Evolutionary conservation across 2,329 filamentous ascomycete genomes (phyloP), one percentile per base, ranked within the genome.

Genomic region (Ceratocystis papillata): DNA sequence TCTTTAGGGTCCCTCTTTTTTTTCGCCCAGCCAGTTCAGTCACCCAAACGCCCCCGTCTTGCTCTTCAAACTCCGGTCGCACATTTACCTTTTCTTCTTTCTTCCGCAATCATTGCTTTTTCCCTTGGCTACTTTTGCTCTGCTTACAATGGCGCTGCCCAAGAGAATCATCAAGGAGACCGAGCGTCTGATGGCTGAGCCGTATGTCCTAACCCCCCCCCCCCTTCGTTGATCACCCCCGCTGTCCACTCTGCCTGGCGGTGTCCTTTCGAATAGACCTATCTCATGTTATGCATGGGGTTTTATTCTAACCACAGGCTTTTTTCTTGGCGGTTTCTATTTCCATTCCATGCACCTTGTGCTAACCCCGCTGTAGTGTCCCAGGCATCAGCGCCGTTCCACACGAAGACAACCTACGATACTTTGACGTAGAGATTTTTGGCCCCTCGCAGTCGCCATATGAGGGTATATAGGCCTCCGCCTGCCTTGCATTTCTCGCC

Each of bases 151-250:
- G 89, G 86, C 90, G 69, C 81, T 99, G 70, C 93, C 94, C 41
- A 99, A 99, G 82, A 84, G 94, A 74, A 99, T 99, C 74, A 84
- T 97, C 74, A 99, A 99, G 79, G 95, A 99, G 83, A 99, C 94
- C 22, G 93, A 99, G 79, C 87, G 94, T 74, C 83, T 99, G 71
- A 92, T 96, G 85, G 89, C 90, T 69, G 94, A 99, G 78, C 94
- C 94, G 90, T 96, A 83, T 77, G 89, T 68, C 28, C n/a, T 62
- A 46, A 15, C 45, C 12, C 22, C 30, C 37, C 5, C 20, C 41
- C 41, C 61, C 15, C 41, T 45, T 44, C 61, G 48, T 45, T 10
- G 20, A 15, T 37, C 37, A 17, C 37, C 22, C 46, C 48, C n/a
- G 57, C 12, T 37, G n/a, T 2, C 48, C 48, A 53, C 48, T 10